Base-by-base conservation (phyloP, 129 eudicot species). In the Tagetes patula region DNA sequence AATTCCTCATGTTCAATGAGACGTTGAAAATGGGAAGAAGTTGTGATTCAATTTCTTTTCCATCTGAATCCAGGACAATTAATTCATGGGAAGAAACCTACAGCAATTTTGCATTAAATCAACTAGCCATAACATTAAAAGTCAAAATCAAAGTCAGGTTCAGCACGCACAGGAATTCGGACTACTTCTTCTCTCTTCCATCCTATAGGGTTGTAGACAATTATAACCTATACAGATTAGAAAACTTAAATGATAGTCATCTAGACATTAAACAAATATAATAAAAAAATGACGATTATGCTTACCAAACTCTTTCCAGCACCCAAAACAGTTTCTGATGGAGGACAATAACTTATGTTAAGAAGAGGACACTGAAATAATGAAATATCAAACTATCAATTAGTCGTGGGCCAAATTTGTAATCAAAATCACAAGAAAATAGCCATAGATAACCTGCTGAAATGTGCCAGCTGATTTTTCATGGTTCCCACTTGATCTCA, bases 331-430 rank as follows among this genome's bases (percentile, higher is more conserved):
- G 86, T 82, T 86, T 93, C 98, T 39, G 96, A 89, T 75, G 95
- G 85, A 76, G 96, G 96, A 71, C 98, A 93, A 72, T 89, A 93
- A 62, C 89, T 89, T 73, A 93, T 79, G 78, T 93, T 93, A 20
- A 93, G 96, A 46, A 93, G 92, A 74, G 96, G 96, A 78, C 98
- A 93, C 98, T 93, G 76, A 68, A 37, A 78, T 96, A 93, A 96
- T 93, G 76, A 68, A 37, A 65, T 71, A 75, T 34, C n/a, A 41
- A 39, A 80, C 61, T 72, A 37, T 58, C 70, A 77, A 8, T 73
- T 42, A 81, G 77, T 36, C 66, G 75, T 42, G 11, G 67, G 52
- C 30, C 56, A 73, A 30, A 65, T 27, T 11, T 46, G 38, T 66
- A 79, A 55, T 13, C 52, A 38, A 61, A 72, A 47, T 30, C 2